A percentile compares a stretch with the other conserved stretches of the same genome.
These are phyloP conservation scores for Vaccinium macrocarpon DNA, from an alignment of 148 eudicot genomes.

Conservation along the genomic window DNA sequence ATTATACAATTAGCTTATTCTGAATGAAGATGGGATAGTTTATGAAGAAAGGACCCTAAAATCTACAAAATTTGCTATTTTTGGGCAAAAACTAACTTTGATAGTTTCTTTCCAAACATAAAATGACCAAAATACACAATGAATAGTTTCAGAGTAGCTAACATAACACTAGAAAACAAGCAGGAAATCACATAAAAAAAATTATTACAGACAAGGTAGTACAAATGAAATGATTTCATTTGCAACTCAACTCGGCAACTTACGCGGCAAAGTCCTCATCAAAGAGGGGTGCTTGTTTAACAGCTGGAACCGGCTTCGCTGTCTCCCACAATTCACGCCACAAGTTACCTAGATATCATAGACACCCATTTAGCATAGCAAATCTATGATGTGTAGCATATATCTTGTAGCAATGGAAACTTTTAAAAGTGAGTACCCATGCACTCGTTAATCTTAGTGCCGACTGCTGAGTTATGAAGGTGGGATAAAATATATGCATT, in stretches of 20 bases:
- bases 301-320: slow-evolving; percentile 88
- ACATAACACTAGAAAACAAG: background rate
- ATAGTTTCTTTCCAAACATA: background rate
- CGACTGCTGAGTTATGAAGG: background rate
- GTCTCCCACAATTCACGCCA: slow-evolving; percentile 98
- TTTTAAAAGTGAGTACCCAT: background rate
- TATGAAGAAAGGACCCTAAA: background rate
- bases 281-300: slow-evolving; percentile 84
- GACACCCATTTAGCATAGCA: slow-evolving; percentile 12
- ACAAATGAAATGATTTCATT: background rate
- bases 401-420: background rate
- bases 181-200: background rate
- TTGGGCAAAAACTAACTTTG: background rate
- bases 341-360: slow-evolving; percentile 69
- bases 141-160: background rate
- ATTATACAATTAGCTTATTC: background rate
- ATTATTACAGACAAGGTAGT: background rate
- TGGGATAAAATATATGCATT: background rate
- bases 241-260: slow-evolving; percentile 24
- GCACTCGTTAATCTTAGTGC: background rate
- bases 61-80: background rate
- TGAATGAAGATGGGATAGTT: background rate
- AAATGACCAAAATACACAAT: background rate
- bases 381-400: background rate
- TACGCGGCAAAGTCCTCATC: slow-evolving; percentile 96